Base-by-base conservation (phyloP, 2,329 filamentous ascomycete genomes). In the Diaporthe amygdali region DNA sequence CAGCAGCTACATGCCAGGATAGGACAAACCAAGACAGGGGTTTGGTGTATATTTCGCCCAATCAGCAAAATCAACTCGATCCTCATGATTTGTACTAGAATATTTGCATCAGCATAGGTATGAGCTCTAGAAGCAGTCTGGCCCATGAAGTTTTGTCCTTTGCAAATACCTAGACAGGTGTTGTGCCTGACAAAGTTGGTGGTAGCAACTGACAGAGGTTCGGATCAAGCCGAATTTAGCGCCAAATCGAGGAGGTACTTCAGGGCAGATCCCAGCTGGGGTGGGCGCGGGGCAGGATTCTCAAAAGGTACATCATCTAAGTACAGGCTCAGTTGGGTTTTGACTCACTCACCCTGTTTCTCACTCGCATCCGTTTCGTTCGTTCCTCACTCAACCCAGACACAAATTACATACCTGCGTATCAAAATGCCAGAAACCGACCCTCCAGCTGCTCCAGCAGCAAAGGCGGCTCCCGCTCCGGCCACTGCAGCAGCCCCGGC, bases 361-460 rank as follows among this genome's bases (percentile, higher is more conserved):
- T 55, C 51, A 39, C 51, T 47, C 30, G 7, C 37, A 34, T 20
- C 54, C 12, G 32, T 59, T 55, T 41, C 17, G 2, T 9, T 27
- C n/a, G 59, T 34, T 15, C 20, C 25, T 22, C 41, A 32, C 44
- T 47, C 39, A 55, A 47, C 25, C n/a, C 41, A 14, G 52, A n/a
- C 25, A 63, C 22, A 39, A 34, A 39, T 10, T 41, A 44, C 49
- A 41, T 15, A 30, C 5, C 25, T 25, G 30, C 30, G 44, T 20
- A 5, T 22, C 41, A 64, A 34, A 0, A 73, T 72, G 72, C 54
- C 70, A 46, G 70, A 68, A 20, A 61, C 47, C 22, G 55, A 70
- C 27, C 54, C 73, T 14, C 69, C 70, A 44, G 72, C 72, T 25
- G 49, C 61, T n/a, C 69, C 72, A 37, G 64, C 71, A 10, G 44